Base-by-base conservation (phyloP, 2,329 filamentous ascomycete genomes). In the Pestalotiopsis sp. region DNA sequence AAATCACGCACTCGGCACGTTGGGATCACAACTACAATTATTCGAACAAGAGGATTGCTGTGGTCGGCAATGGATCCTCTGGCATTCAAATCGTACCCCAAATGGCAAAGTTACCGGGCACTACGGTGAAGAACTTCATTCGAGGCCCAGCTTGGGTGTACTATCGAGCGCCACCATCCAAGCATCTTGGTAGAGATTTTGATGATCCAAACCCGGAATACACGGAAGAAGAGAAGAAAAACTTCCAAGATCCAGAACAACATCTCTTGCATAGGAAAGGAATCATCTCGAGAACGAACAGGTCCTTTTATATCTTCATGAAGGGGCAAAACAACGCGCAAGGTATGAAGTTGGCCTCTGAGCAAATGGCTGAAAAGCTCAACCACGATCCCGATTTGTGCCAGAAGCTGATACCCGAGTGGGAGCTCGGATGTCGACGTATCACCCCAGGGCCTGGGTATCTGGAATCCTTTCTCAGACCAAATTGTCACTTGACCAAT, bases 251-350 rank as follows among this genome's bases (percentile, higher is more conserved):
- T 69, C 86, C 88, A 0, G 79, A 84, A 12, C 81, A 77, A 14
- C 90, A 90, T 72, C 75, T 88, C 0, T 72, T 79, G 9, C 86
- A 86, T 68, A 80, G 85, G 20, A 86, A 83, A 67, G 78, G 78
- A 4, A 72, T 72, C 58, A 67, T 69, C 25, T 68, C 68, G 20
- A 31, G 69, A 4, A 76, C 74, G 0, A 78, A 78, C 27, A 77
- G 74, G 64, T 76, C 74, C 0, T 78, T 86, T 4, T 82, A 86
- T 65, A 75, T 80, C 4, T 83, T 81, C 52, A 60, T 69, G 49
- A 73, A 71, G 68, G 69, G 70, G 57, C 49, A 66, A 31, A 71
- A 70, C 39, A 71, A 70, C 55, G 49, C 67, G 41, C 58, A 65
- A 62, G 69, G 88, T 84, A 75, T 88, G 86, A 77, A 76, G 80